A percentile compares a stretch with the other conserved stretches of the same genome.
Conservation (phyloP, 768 basidiomycete species). For the Tylopilus rubrobrunneus region DNA sequence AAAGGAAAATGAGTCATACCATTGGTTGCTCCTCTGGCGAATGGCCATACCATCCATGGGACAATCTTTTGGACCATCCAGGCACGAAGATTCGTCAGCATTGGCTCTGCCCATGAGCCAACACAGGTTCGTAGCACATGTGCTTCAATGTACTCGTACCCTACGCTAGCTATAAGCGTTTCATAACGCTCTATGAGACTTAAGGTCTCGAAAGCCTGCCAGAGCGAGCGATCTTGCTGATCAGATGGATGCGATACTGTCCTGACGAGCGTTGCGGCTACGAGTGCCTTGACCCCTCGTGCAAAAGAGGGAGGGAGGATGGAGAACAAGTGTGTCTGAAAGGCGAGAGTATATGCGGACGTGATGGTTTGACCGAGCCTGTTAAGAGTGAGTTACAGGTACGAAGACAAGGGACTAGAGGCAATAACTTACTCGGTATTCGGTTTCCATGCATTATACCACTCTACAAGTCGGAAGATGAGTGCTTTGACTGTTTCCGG, state of each 20-base stretch:
- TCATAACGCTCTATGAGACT: constrained; percentile 83
- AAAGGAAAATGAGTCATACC: constrained; percentile 35
- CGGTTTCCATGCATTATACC: constrained; percentile 77
- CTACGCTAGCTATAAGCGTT: constrained; percentile 75
- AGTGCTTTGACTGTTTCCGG: constrained; percentile 50
- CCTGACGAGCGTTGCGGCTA: constrained; percentile 49
- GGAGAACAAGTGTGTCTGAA: constrained; percentile 74
- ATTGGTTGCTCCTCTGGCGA: constrained; percentile 60
- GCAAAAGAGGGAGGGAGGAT: constrained; percentile 66
- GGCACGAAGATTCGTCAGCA: constrained; percentile 55
- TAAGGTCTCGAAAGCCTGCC: constrained; percentile 63
- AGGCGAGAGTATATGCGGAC: constrained; percentile 60
- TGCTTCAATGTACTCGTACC: constrained; percentile 80
- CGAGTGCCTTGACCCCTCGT: constrained; percentile 62
- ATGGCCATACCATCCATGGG: constrained; percentile 82
- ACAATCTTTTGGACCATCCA: constrained; percentile 83
- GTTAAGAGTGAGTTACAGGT: constrained; percentile 9
- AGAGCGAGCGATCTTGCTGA: constrained; percentile 37
- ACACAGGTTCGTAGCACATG: constrained; percentile 65
- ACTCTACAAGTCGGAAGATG: constrained; percentile 57
- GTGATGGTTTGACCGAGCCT: constrained; percentile 62
- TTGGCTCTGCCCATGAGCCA: constrained; percentile 64
- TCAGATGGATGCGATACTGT: constrained; percentile 22
- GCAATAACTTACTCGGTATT: constrained; percentile 49
- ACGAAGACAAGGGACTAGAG: background rate